Percentiles rank a stretch among this genome's conserved stretches.
Conservation (phyloP, 2,329 filamentous ascomycete genomes). For the Aspergillus flavus region DNA sequence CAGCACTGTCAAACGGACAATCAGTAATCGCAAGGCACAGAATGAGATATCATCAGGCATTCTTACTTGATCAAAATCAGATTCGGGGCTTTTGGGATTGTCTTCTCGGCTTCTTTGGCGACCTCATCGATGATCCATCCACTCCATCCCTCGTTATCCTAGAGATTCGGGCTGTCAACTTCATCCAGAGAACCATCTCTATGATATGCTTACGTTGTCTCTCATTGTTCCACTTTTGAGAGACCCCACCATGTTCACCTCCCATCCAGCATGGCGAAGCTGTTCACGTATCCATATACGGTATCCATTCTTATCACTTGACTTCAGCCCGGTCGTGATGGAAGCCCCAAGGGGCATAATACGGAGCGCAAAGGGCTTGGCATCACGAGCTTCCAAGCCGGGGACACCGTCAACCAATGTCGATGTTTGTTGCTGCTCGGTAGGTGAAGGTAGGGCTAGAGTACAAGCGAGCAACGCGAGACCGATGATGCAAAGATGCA, state of each 20-base stretch:
- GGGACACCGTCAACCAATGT: not conserved
- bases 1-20: conserved; percentile 23
- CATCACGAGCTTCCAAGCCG: not conserved
- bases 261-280: conserved; percentile 9
- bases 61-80: conserved; percentile 32
- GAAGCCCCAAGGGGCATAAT: conserved; percentile 18
- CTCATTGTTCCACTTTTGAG: conserved; percentile 2
- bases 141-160: conserved; percentile 28
- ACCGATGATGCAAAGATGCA: not conserved
- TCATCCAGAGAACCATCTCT: not conserved
- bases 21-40: not conserved
- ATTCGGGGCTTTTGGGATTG: conserved; percentile 25
- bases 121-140: conserved; percentile 27
- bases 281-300: conserved; percentile 11
- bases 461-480: not conserved
- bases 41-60: not conserved
- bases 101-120: conserved; percentile 11
- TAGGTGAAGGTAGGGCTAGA: not conserved
- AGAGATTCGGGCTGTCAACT: not conserved
- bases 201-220: no score
- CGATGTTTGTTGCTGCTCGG: not conserved
- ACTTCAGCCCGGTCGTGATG: conserved; percentile 11
- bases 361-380: conserved; percentile 1
- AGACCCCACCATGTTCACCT: conserved; percentile 18
- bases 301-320: conserved; percentile 14